Conservation (phyloP, 441 rosid species). For the Euphorbia celastroides region DNA sequence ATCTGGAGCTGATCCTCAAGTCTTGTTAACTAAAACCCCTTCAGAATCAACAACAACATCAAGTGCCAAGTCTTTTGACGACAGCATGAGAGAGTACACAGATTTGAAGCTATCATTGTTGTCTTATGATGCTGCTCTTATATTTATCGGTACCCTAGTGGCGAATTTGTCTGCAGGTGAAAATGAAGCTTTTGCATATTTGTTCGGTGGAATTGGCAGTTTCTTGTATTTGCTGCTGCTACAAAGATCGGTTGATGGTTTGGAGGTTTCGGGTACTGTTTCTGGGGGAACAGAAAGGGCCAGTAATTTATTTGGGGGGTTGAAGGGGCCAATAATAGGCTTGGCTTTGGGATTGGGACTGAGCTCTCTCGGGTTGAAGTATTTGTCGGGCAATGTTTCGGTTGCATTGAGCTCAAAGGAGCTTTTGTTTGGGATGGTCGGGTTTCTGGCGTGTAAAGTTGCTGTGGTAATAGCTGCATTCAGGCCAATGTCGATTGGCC, state of each 20-base stretch:
- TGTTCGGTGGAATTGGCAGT: constrained; percentile 61
- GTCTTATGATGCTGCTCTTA: constrained; percentile 56
- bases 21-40: constrained; percentile 23
- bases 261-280: constrained; percentile 36
- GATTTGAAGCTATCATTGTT: constrained; percentile 72
- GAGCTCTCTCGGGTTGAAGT: constrained; percentile 36
- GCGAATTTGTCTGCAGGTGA: constrained; percentile 38
- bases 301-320: constrained; percentile 15
- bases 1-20: constrained; percentile 29
- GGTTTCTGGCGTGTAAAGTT: constrained; percentile 77
- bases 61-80: constrained; percentile 36
- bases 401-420: constrained; percentile 46
- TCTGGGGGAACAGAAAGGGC: constrained; percentile 25
- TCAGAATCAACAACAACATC: constrained; percentile 22
- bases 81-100: constrained; percentile 81
- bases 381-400: constrained; percentile 28
- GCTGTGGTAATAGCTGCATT: constrained; percentile 79
- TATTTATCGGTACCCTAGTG: constrained; percentile 39
- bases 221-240: constrained; percentile 58
- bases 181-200: constrained; percentile 57
- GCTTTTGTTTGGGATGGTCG: constrained; percentile 60
- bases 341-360: constrained; percentile 47
- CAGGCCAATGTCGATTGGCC: constrained; percentile 38
- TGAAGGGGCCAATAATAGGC: constrained; percentile 41
- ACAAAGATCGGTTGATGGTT: constrained; percentile 70